Base-by-base conservation (phyloP, 305 asterid genomes). In the Ilex paraguariensis region DNA sequence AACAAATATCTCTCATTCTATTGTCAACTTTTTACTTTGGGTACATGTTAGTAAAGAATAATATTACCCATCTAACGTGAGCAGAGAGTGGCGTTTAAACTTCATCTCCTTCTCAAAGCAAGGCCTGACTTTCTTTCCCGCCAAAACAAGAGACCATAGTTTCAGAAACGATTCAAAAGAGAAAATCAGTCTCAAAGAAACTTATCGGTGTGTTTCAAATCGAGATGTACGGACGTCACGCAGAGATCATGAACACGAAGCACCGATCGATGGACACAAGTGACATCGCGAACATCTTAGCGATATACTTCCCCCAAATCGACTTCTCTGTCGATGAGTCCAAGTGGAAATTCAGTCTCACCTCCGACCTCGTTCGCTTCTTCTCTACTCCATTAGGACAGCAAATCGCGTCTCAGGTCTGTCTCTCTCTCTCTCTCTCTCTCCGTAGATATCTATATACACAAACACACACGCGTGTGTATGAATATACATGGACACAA, bases 361-460 rank as follows among this genome's bases (percentile, higher is more conserved):
- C 91, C 31, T 82, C 96, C 65, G 76, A 82, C 10, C 91, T 93
- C 60, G 67, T 74, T 58, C 66, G 57, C 51, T 85, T 90, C 78
- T 87, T 93, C 81, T 90, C 96, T 62, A 64, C 81, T 63, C 75
- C 80, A 51, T 69, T 73, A 39, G 87, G 85, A 5, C 74, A 73
- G 48, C 71, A 62, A 33, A 70, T 84, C 60, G 53, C 80, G 70
- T 70, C 72, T 64, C 91, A 90, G 98, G 98, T 80, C 3, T 4
- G 33, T 42, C 45, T 9, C 10, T 57, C 49, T 28, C 21, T 17
- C 68, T 13, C 64, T 48, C 31, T 55, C 60, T 46, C 39, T 57
- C 54, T 53, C 32, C 2, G 8, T 51, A 10, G 2, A n/a, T 28
- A 54, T 14, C 0, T 54, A 15, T 10, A 54, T 2, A 10, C 3